Conservation (phyloP, 1,284 basidiomycete genomes). For the Cryptococcus sp. region DNA sequence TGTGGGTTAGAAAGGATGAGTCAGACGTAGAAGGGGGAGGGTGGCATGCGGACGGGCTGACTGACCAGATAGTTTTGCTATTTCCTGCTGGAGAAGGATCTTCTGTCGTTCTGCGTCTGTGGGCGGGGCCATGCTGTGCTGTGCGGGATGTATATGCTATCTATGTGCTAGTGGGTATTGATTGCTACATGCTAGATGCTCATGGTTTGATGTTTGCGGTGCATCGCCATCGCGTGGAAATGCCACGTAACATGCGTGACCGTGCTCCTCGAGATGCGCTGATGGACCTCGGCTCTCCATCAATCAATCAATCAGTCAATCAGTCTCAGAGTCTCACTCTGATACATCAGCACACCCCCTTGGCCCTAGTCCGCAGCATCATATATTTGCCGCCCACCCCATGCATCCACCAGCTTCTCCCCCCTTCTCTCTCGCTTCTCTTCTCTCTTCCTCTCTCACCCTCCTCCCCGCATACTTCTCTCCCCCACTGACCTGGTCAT, state of each 20-base stretch:
- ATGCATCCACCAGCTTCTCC: conserved; percentile 4
- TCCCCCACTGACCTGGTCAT: conserved; percentile 13
- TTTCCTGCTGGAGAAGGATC: conserved; percentile 45
- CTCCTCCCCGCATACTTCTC: neutral
- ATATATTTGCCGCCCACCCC: no score
- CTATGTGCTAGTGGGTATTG: no score
- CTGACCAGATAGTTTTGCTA: conserved; percentile 48
- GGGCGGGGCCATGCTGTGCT: conserved; percentile 6
- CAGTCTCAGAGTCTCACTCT: neutral
- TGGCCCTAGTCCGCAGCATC: no score
- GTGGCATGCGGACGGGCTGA: neutral
- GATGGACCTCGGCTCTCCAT: neutral
- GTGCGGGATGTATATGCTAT: no score
- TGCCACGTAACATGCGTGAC: no score
- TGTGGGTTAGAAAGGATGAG: conserved; percentile 6
- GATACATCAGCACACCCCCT: no score
- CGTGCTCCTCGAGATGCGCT: no score
- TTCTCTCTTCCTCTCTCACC: neutral
- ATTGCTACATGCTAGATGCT: no score
- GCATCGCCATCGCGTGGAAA: no score
- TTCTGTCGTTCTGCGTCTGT: conserved; percentile 40
- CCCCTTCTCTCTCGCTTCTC: no score
- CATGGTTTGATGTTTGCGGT: no score
- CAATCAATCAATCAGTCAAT: neutral
- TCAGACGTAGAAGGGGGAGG: neutral